A percentile compares a stretch with the other conserved stretches of the same genome.
Conservation (phyloP, 2,329 filamentous ascomycete species). For the Fusarium gaditjirri region DNA sequence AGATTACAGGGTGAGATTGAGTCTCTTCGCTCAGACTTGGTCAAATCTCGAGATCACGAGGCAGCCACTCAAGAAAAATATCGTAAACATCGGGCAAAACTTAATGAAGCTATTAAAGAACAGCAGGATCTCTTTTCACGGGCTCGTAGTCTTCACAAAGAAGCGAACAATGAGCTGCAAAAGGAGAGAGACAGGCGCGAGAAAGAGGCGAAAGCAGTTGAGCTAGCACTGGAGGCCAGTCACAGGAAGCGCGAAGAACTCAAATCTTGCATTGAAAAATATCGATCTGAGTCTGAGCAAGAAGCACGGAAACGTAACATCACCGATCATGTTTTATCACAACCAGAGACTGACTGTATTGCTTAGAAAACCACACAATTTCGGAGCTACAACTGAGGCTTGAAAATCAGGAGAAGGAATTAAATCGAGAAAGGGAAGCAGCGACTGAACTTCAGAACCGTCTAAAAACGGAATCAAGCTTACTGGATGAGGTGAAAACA, state of each 20-base stretch:
- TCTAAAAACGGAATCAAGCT: conserved; percentile 20
- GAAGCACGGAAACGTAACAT: conserved; percentile 42
- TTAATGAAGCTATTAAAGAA: conserved; percentile 60
- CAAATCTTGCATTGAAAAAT: conserved; percentile 45
- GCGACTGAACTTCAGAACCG: conserved; percentile 14
- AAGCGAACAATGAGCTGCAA: conserved; percentile 49
- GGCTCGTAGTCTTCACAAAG: conserved; percentile 48
- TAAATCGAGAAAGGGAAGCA: conserved; percentile 11
- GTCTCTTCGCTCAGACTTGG: conserved; percentile 42
- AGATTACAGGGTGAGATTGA: conserved; percentile 44
- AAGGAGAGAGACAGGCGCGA: conserved; percentile 45
- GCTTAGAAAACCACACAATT: conserved; percentile 43
- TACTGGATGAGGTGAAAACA: conserved; percentile 12
- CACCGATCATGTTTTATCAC: not conserved
- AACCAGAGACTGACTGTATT: not conserved
- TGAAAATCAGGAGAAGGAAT: conserved; percentile 33
- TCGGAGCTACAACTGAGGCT: conserved; percentile 35
- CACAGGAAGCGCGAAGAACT: conserved; percentile 49
- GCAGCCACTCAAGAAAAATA: conserved; percentile 48
- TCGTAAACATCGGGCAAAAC: conserved; percentile 48
- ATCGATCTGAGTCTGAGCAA: conserved; percentile 37
- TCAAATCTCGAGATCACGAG: conserved; percentile 36
- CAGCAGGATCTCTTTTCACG: conserved; percentile 57
- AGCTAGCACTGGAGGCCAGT: conserved; percentile 44
- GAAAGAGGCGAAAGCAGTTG: conserved; percentile 37